Evolutionary conservation across 2,329 filamentous ascomycete genomes (phyloP).

Genomic region (Ophioceras dolichostomum): DNA sequence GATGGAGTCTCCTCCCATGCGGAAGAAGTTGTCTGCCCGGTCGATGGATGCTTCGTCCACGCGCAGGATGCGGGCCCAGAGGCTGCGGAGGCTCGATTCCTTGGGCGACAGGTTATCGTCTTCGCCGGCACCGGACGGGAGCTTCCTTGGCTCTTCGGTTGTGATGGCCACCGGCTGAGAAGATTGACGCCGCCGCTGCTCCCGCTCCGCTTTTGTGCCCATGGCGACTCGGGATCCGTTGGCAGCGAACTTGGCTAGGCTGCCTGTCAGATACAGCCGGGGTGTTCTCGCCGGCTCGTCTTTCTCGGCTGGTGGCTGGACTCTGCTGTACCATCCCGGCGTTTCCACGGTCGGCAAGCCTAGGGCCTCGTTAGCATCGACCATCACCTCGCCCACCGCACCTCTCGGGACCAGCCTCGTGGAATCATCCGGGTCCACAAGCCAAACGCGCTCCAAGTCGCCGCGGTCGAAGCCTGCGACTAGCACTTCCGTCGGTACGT

Average conservation of each 20-base stretch:
- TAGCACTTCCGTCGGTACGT: too few species aligned
- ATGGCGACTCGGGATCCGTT: slow-evolving; percentile 10
- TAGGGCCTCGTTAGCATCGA: slow-evolving; percentile 12
- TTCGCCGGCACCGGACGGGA: background rate
- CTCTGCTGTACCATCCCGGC: background rate
- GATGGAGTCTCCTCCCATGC: slow-evolving; percentile 34
- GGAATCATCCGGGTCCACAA: slow-evolving; percentile 23
- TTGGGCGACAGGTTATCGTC: slow-evolving; percentile 6
- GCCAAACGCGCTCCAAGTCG: slow-evolving; percentile 15
- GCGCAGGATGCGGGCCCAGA: slow-evolving; percentile 24
- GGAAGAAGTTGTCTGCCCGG: slow-evolving; percentile 33
- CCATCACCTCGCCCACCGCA: slow-evolving; percentile 29
- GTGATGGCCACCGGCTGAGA: background rate
- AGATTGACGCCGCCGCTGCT: too few species aligned
- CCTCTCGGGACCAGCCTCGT: slow-evolving; percentile 24
- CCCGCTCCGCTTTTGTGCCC: slow-evolving; percentile 1
- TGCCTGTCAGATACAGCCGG: slow-evolving; percentile 24
- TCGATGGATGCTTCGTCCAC: slow-evolving; percentile 20
- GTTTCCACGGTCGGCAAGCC: background rate
- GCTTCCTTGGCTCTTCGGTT: too few species aligned
- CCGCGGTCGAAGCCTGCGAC: background rate
- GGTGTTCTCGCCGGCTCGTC: background rate
- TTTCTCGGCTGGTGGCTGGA: too few species aligned
- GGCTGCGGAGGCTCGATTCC: slow-evolving; percentile 11
- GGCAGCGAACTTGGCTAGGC: slow-evolving; percentile 23